Evolutionary conservation across 495 filamentous ascomycete species (phyloP), one percentile per base, ranked within the genome.

Genomic region (Aspergillus sparsus): DNA sequence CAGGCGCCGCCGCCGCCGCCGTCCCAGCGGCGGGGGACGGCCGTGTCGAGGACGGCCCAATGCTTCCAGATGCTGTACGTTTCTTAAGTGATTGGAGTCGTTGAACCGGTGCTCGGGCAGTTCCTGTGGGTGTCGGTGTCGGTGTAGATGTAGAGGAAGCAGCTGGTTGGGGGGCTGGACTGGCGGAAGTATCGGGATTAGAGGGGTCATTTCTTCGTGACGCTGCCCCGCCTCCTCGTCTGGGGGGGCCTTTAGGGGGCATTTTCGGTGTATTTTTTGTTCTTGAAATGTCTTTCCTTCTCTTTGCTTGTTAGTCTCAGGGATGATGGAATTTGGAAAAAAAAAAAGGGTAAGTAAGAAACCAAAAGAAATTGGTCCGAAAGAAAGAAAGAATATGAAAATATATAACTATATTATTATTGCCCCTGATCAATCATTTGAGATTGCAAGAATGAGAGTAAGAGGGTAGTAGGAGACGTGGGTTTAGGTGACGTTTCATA

Each of bases 81-180:
- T 71, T 77, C 31, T 77, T 80, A 32, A 79, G 61, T 1, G 76
- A 73, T 60, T 79, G 75, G 8, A 80, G 68, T 16, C 78, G 76
- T 62, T 79, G 77, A 18, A 77, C 77, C 0, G 72, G 68, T 2
- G 74, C 67, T 58, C 75, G 67, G 16, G 64, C 32, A 31, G 56
- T 55, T 15, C 21, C 21, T 27, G 21, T 27, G 21, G 21, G 21
- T 27, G 71, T 45, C 35, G 59, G 59, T 12, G 62, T 57, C 6
- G 69, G 55, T 9, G 61, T 59, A 34, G 58, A 36, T 27, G 56
- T 36, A 8, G 47, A 53, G 32, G 62, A 21, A n/a, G 50, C 10
- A 49, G 21, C 21, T 27, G 21, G 21, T 27, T 27, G 21, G 21
- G 44, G 21, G 12, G 53, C 37, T 5, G 60, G 36, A 15, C 60